Conservation (phyloP, 768 basidiomycete genomes). For the Gymnopilus dilepis region DNA sequence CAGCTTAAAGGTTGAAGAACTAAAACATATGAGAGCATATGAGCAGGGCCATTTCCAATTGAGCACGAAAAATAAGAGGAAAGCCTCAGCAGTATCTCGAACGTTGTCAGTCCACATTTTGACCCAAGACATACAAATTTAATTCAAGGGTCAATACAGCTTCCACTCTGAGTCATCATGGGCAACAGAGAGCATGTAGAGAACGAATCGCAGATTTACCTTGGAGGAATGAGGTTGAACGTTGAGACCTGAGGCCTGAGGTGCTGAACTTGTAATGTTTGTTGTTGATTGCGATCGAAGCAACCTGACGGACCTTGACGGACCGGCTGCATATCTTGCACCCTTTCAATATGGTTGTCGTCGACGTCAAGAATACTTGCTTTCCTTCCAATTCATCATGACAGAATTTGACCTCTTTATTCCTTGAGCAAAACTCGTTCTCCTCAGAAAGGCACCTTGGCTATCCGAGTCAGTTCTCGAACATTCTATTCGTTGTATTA, state of each 20-base stretch:
- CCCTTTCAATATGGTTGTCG: not conserved
- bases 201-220: constrained; percentile 7
- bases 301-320: not conserved
- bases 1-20: constrained; percentile 16
- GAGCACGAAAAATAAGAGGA: constrained; percentile 16
- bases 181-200: constrained; percentile 17
- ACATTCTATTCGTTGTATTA: not conserved
- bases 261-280: not conserved
- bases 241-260: too few species aligned
- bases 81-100: constrained; percentile 93
- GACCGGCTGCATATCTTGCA: not conserved
- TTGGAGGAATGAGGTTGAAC: not conserved
- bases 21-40: not conserved
- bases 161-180: constrained; percentile 95
- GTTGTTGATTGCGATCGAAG: not conserved
- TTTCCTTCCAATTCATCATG: not conserved
- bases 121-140: constrained; percentile 51
- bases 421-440: too few species aligned
- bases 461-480: not conserved
- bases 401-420: not conserved
- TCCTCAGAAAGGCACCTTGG: too few species aligned
- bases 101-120: constrained; percentile 76
- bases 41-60: not conserved
- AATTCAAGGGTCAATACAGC: constrained; percentile 67
- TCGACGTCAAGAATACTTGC: not conserved